Conservation (phyloP, 352 stramenopile species). For the Phytopythium vexans region DNA sequence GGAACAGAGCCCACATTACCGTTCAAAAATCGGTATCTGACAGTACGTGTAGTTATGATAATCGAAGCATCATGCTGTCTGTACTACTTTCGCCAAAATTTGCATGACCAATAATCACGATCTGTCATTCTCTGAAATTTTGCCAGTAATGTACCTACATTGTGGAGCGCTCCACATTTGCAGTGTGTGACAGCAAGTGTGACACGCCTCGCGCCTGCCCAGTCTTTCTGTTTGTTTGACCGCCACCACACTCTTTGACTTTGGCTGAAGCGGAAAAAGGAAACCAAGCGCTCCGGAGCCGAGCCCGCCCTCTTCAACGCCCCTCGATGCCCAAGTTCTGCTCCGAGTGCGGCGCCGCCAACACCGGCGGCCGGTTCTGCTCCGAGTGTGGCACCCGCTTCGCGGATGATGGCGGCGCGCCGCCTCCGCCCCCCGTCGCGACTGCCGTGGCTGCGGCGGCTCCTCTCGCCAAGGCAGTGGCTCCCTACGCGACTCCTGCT, state of each 20-base stretch:
- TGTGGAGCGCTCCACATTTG: not conserved
- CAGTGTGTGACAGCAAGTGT: not conserved
- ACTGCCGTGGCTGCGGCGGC: conserved; percentile 8
- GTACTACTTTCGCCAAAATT: not conserved
- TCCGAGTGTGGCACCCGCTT: conserved; percentile 56
- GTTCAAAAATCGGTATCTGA: too few relatives aligned
- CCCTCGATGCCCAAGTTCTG: conserved; percentile 51
- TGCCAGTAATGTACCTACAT: not conserved
- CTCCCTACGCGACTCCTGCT: conserved; percentile 3
- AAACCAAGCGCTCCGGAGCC: not conserved
- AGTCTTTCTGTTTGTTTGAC: not conserved
- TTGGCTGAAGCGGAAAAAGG: not conserved
- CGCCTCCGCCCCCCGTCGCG: conserved; percentile 5
- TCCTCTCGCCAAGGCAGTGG: not conserved
- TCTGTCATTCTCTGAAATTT: not conserved
- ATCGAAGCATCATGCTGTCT: too few relatives aligned
- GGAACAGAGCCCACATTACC: too few relatives aligned
- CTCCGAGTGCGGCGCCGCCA: conserved; percentile 48
- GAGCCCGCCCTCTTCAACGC: not conserved
- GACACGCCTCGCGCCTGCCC: not conserved
- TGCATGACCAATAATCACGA: not conserved
- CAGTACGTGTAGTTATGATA: too few relatives aligned
- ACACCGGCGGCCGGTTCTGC: conserved; percentile 58
- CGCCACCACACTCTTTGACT: not conserved
- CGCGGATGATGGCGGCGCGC: conserved; percentile 11